phyloP scores from a whole-genome alignment of 139 green algal genomes.

The Dunaliella sp. region DNA sequence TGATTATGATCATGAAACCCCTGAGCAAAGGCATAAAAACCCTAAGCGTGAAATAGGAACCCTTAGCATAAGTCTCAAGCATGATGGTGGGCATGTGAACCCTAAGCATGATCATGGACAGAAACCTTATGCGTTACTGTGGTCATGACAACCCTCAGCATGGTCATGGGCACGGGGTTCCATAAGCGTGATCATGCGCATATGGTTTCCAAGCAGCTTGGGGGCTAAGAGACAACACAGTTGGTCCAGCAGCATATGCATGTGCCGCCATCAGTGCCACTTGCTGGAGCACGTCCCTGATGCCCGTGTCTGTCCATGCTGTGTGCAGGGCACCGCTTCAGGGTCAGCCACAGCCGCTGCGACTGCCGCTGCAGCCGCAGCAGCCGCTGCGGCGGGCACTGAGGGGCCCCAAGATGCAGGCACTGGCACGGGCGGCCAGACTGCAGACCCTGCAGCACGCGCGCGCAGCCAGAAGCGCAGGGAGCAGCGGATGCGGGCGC shows the following conservation, averaged over 20 bases:
- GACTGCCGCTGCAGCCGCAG: not conserved
- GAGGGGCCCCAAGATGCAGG: not conserved
- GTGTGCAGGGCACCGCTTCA: not conserved
- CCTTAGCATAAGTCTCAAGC: too few species aligned
- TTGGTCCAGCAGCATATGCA: too few species aligned
- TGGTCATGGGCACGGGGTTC: too few species aligned
- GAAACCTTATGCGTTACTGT: too few species aligned
- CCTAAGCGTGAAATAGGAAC: too few species aligned
- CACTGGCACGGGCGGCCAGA: not conserved
- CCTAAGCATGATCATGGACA: too few species aligned
- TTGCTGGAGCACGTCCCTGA: not conserved
- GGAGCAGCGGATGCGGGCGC: conserved; percentile 6
- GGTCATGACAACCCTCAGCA: too few species aligned
- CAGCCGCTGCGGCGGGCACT: not conserved
- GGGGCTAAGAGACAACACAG: too few species aligned
- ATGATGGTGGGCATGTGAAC: too few species aligned
- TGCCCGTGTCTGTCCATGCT: not conserved
- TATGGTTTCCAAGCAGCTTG: not conserved
- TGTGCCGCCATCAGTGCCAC: not conserved
- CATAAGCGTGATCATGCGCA: too few species aligned
- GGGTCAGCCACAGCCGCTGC: not conserved
- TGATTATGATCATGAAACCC: too few species aligned
- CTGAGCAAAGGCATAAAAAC: too few species aligned
- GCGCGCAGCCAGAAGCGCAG: not conserved
- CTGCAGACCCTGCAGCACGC: not conserved